Conservation (phyloP, 495 filamentous ascomycete species). For the Lasiosphaeris hirsuta region DNA sequence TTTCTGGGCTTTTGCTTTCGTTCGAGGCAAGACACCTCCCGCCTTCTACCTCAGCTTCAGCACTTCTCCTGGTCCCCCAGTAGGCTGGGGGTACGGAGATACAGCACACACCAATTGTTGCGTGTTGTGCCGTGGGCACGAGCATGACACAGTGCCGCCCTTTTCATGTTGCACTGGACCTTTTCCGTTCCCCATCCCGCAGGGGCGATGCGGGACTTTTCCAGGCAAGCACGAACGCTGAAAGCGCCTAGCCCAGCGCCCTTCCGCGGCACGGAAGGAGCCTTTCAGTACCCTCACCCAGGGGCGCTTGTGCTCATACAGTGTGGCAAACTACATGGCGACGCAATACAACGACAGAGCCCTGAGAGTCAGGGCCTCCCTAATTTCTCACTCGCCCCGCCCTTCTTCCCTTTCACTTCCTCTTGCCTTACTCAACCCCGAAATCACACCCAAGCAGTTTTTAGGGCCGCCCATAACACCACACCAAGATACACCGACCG, state of each 20-base stretch:
- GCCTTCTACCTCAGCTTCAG: too few species aligned
- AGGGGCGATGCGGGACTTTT: too few species aligned
- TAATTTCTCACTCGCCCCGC: not conserved
- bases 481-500: not conserved
- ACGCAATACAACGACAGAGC: too few species aligned
- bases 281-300: not conserved
- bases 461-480: not conserved
- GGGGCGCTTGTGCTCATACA: slow-evolving; percentile 1
- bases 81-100: not conserved
- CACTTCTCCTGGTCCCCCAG: not conserved
- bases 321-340: not conserved
- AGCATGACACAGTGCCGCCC: slow-evolving; percentile 8
- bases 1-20: not conserved
- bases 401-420: not conserved
- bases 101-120: not conserved
- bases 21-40: not conserved
- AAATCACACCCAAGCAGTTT: slow-evolving; percentile 1
- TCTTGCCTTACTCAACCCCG: not conserved
- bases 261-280: too few species aligned
- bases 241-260: too few species aligned
- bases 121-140: slow-evolving; percentile 7
- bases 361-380: not conserved
- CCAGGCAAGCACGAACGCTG: too few species aligned
- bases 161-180: not conserved
- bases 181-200: not conserved